phyloP scores from a whole-genome alignment of 441 rosid genomes.

The Macaranga tanarius region DNA sequence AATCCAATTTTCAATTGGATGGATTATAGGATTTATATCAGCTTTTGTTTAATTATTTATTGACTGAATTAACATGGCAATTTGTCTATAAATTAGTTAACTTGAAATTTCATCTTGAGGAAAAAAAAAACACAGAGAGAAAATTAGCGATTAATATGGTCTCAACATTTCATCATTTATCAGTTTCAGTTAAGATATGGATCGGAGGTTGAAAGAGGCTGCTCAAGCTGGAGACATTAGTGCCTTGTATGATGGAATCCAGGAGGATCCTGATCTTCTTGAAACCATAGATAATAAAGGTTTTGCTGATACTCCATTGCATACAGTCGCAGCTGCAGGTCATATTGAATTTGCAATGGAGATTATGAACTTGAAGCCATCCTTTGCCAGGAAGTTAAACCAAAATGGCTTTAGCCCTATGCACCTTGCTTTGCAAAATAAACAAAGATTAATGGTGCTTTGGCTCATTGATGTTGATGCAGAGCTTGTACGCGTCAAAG shows the following conservation, averaged over 20 bases:
- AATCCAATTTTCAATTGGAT: no score
- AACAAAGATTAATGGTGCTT: background rate
- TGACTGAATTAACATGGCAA: no score
- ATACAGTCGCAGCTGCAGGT: slow-evolving; percentile 27
- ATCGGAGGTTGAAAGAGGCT: background rate
- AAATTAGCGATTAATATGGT: no score
- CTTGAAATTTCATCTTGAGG: no score
- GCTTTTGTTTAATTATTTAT: no score
- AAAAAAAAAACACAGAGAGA: no score
- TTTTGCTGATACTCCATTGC: slow-evolving; percentile 32
- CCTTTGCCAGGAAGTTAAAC: slow-evolving; percentile 24
- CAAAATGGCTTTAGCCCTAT: slow-evolving; percentile 17
- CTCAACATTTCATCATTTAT: no score
- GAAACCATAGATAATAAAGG: slow-evolving; percentile 18
- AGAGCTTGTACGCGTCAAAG: slow-evolving; percentile 30
- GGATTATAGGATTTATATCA: no score
- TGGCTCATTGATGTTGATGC: slow-evolving; percentile 18
- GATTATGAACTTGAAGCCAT: slow-evolving; percentile 26
- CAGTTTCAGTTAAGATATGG: background rate
- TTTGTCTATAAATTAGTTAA: no score
- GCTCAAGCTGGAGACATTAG: slow-evolving; percentile 25
- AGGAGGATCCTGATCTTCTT: slow-evolving; percentile 23
- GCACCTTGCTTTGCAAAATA: slow-evolving; percentile 14
- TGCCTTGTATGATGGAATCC: slow-evolving; percentile 19
- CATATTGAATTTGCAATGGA: slow-evolving; percentile 31